Percentiles rank a stretch among this genome's conserved stretches.
Conservation (phyloP, 2,329 filamentous ascomycete genomes). For the Venturia asperata region DNA sequence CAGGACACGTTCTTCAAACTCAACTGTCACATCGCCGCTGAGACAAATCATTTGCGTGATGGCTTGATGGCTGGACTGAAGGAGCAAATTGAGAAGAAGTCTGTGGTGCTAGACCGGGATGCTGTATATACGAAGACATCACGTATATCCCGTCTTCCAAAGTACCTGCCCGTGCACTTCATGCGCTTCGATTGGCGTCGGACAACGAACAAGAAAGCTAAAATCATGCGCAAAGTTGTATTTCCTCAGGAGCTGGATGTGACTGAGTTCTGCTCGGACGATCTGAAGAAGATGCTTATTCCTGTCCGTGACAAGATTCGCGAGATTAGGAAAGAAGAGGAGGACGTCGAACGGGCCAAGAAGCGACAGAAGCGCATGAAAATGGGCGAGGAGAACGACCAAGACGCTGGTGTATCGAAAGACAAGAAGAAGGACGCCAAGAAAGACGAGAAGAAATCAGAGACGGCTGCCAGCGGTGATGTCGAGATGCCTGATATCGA, state of each 20-base stretch:
- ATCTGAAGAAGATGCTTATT: slow-evolving; percentile 71
- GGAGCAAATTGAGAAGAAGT: slow-evolving; percentile 88
- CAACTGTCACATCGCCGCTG: slow-evolving; percentile 85
- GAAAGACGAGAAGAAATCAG: slow-evolving; percentile 37
- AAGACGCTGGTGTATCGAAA: slow-evolving; percentile 30
- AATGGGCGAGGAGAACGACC: slow-evolving; percentile 48
- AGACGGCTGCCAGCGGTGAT: slow-evolving; percentile 52
- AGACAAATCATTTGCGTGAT: slow-evolving; percentile 84
- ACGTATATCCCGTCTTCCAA: slow-evolving; percentile 75
- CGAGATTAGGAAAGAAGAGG: slow-evolving; percentile 88
- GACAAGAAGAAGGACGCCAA: slow-evolving; percentile 43
- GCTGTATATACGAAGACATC: slow-evolving; percentile 84
- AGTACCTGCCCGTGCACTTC: slow-evolving; percentile 95
- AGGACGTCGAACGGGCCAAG: slow-evolving; percentile 82
- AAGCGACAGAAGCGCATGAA: slow-evolving; percentile 78
- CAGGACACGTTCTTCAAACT: slow-evolving; percentile 82
- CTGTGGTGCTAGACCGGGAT: slow-evolving; percentile 63
- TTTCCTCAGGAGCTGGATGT: slow-evolving; percentile 91
- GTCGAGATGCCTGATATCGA: slow-evolving; percentile 63
- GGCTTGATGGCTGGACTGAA: slow-evolving; percentile 75
- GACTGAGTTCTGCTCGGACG: slow-evolving; percentile 91
- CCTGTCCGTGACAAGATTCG: slow-evolving; percentile 96
- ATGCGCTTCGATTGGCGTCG: slow-evolving; percentile 98
- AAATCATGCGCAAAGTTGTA: slow-evolving; percentile 98
- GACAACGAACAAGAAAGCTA: slow-evolving; percentile 94